Base-by-base conservation (phyloP, 352 stramenopile genomes). In the Lagenidium giganteum region DNA sequence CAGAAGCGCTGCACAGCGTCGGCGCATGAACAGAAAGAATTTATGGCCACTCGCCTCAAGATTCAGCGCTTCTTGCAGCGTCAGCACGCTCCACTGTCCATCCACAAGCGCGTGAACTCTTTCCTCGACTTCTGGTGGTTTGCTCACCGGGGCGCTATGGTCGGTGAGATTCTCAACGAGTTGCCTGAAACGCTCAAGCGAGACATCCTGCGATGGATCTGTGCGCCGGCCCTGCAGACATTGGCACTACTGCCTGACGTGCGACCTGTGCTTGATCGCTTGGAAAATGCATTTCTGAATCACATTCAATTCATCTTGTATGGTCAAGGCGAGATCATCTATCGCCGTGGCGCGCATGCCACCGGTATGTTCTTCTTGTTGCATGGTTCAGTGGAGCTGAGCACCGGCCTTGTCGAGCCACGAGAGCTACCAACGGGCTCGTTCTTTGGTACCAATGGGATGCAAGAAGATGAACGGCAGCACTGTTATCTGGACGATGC, bases 51-150 rank as follows among this genome's bases (percentile, higher is more conserved):
- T n/a, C n/a, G n/a, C n/a, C n/a, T n/a, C n/a, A n/a, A n/a, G n/a
- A 54, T 54, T 18, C 29, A 48, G 16, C 47, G 36, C 25, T 54
- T 54, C 48, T 42, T 54, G 16, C 47, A 48, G 27, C 42, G 44
- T 13, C 47, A 54, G 40, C 47, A 54, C 14, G 47, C 47, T 13
- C 38, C 47, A 0, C 16, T 48, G 21, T 27, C 31, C 4, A 29
- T 54, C 24, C 47, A 48, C 23, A 35, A 28, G 7, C n/a, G n/a
- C n/a, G n/a, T n/a, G n/a, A n/a, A n/a, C n/a, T n/a, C n/a, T n/a
- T n/a, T n/a, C n/a, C n/a, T 54, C 12, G 47, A 54, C 36, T 54
- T 54, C 40, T 54, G 47, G 47, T 54, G 47, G 47, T 46, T 27
- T 28, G 35, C 47, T 14, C 47, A 54, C n/a, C 36, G 47, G 3